Evolutionary conservation across 352 stramenopile genomes (phyloP), one percentile per base, ranked within the genome.

Genomic region (Globisporangium sylvaticum): DNA sequence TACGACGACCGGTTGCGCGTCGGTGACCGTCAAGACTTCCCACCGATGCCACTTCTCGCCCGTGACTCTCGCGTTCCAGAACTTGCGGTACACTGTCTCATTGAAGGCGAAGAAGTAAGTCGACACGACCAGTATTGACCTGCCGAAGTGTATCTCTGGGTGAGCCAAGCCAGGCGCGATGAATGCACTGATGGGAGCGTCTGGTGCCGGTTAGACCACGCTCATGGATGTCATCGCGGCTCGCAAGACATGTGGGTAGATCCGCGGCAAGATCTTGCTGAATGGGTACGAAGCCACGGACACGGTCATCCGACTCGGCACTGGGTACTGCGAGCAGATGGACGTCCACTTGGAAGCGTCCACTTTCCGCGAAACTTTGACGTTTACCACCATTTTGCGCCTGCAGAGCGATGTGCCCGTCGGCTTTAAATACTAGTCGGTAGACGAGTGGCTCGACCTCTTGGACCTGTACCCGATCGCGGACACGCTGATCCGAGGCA

Each of bases 261-360:
- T n/a, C n/a, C n/a, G n/a, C n/a, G n/a, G n/a, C n/a, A n/a, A n/a
- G n/a, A n/a, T n/a, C n/a, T n/a, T n/a, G n/a, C n/a, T n/a, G n/a
- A n/a, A n/a, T n/a, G n/a, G n/a, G n/a, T n/a, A n/a, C n/a, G n/a
- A n/a, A n/a, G n/a, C n/a, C n/a, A n/a, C n/a, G n/a, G n/a, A n/a
- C n/a, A n/a, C n/a, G n/a, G n/a, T n/a, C n/a, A n/a, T n/a, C n/a
- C n/a, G n/a, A n/a, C n/a, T n/a, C n/a, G n/a, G 72, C 58, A 89
- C 79, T 1, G 80, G 79, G 0, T 88, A 87, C 62, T 88, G 80
- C 44, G 79, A 88, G 61, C 91, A 98, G 71, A 95, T 97, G 74
- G 91, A 98, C 64, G 91, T 92, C 52, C 84, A 98, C 44, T 87
- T n/a, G n/a, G n/a, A n/a, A n/a, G n/a, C n/a, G n/a, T n/a, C n/a